Conservation (phyloP, 1,284 basidiomycete species). For the Ganoderma lucidum region DNA sequence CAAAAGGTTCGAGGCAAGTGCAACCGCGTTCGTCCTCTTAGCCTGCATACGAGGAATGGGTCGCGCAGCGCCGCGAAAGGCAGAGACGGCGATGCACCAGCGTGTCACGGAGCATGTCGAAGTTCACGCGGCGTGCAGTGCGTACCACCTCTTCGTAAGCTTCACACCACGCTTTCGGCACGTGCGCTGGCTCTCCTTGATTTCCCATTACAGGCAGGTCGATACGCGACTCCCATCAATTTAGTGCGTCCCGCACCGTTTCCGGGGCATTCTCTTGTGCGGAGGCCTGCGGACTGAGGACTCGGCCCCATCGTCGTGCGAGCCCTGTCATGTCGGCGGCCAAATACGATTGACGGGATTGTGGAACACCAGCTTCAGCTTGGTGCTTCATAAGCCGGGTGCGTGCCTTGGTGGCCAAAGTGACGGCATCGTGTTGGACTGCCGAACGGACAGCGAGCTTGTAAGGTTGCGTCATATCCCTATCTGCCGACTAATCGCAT, state of each 20-base stretch:
- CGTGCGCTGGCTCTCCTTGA: background rate
- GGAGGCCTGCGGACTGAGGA: background rate
- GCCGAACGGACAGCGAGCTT: background rate
- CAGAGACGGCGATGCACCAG: constrained; percentile 15
- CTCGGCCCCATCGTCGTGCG: background rate
- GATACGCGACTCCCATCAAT: constrained; percentile 1
- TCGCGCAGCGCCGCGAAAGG: background rate
- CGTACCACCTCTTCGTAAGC: background rate
- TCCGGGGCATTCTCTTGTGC: constrained; percentile 2
- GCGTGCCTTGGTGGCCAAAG: background rate
- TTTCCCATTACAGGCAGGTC: background rate
- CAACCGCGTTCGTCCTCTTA: background rate
- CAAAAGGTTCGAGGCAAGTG: background rate
- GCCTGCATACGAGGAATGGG: too few species aligned
- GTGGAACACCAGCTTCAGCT: background rate
- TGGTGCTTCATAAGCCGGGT: background rate
- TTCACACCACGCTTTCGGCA: background rate
- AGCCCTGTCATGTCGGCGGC: background rate
- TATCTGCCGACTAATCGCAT: background rate
- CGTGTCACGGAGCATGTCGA: constrained; percentile 13
- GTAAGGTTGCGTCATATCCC: background rate
- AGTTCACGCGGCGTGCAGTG: background rate
- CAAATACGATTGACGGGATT: background rate
- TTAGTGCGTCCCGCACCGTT: constrained; percentile 1
- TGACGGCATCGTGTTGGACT: background rate